Conservation (phyloP, 2,329 filamentous ascomycete species). For the Stromatinia cepivora region DNA sequence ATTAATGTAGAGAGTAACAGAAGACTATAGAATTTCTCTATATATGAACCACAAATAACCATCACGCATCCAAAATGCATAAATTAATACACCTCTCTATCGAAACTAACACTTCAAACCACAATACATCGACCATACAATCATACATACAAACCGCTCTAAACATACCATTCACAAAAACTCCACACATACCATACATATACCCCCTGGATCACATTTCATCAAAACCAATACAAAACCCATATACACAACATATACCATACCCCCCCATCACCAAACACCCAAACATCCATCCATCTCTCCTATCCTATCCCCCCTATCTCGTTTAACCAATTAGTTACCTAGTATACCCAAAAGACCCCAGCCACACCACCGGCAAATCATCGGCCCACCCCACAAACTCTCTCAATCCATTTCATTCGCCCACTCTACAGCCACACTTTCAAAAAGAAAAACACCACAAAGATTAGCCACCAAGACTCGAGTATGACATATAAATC, state of each 20-base stretch:
- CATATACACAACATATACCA: neutral
- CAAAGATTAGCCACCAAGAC: too few relatives aligned
- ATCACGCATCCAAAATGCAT: neutral
- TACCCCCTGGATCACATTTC: too few relatives aligned
- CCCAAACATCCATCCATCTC: neutral
- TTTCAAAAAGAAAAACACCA: too few relatives aligned
- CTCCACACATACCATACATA: too few relatives aligned
- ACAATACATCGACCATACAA: neutral
- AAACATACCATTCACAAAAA: too few relatives aligned
- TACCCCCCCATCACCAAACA: neutral
- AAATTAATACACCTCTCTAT: neutral
- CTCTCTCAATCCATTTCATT: too few relatives aligned
- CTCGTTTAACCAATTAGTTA: neutral
- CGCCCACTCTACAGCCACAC: too few relatives aligned
- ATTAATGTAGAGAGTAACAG: conserved; percentile 15
- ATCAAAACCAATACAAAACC: too few relatives aligned
- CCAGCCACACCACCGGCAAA: neutral
- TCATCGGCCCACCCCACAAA: neutral
- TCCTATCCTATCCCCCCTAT: too few relatives aligned
- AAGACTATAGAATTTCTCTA: neutral
- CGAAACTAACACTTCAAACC: neutral
- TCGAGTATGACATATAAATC: too few relatives aligned
- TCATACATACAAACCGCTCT: too few relatives aligned
- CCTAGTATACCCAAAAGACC: too few relatives aligned
- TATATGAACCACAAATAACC: neutral